phyloP scores from a whole-genome alignment of 768 basidiomycete genomes.

The Russula dissimulans region DNA sequence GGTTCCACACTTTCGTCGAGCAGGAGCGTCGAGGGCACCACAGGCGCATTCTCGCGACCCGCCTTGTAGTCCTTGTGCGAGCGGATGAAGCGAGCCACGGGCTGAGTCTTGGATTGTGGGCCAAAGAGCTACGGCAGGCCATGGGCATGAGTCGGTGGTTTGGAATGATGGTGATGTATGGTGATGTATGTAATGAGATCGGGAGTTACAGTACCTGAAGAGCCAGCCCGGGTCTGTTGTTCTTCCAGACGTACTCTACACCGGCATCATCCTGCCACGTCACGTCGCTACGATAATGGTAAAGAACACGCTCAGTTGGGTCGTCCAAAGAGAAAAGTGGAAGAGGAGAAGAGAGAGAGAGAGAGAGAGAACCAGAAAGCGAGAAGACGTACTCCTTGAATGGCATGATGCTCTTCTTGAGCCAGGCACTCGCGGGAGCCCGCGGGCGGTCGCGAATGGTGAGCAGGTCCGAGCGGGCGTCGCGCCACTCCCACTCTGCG shows the following conservation, averaged over 20 bases:
- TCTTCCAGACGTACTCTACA: slow-evolving; percentile 13
- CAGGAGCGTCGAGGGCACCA: slow-evolving; percentile 15
- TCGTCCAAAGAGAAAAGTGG: neutral
- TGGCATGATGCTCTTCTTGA: slow-evolving; percentile 18
- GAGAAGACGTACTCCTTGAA: slow-evolving; percentile 9
- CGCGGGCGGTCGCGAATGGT: slow-evolving; percentile 6
- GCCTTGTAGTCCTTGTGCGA: slow-evolving; percentile 2
- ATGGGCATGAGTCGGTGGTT: neutral
- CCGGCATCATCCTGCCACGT: slow-evolving; percentile 13
- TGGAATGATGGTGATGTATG: neutral
- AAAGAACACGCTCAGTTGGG: neutral
- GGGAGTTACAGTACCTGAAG: slow-evolving; percentile 4
- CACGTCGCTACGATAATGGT: slow-evolving; percentile 1
- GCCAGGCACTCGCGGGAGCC: slow-evolving; percentile 15
- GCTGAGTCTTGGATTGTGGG: slow-evolving; percentile 13
- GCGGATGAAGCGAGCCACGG: slow-evolving; percentile 18
- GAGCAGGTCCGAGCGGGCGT: slow-evolving; percentile 18
- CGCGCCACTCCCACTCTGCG: slow-evolving; percentile 20
- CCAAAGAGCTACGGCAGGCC: slow-evolving; percentile 7
- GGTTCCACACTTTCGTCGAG: slow-evolving; percentile 12
- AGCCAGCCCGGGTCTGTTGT: slow-evolving; percentile 11
- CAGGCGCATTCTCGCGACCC: slow-evolving; percentile 6
- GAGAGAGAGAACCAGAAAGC: neutral
- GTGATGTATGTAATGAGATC: neutral
- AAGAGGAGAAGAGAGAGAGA: no score